A percentile compares a stretch with the other conserved stretches of the same genome.
Evolutionary conservation across 73 alveolate species (phyloP).

Genomic region (Paramecium octaurelia): DNA sequence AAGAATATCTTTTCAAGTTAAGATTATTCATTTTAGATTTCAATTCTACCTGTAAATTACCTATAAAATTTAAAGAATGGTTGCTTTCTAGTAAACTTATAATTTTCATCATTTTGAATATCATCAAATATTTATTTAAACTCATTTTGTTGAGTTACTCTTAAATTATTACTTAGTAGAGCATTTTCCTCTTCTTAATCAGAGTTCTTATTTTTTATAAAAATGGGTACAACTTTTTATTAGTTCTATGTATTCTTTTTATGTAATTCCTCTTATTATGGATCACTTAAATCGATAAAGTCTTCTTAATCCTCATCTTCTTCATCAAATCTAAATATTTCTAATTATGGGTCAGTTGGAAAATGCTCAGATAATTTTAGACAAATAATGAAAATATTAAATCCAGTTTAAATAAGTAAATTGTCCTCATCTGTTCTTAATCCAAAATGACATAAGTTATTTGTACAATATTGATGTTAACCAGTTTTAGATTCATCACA

Average conservation of each 20-base stretch:
- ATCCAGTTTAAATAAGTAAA: neutral
- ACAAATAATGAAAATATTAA: neutral
- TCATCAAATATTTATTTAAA: neutral
- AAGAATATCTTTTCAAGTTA: slow-evolving; percentile 30
- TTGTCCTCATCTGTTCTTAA: slow-evolving; percentile 25
- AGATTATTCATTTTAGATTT: neutral
- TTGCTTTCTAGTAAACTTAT: neutral
- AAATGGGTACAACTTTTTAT: neutral
- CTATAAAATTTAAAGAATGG: slow-evolving; percentile 15
- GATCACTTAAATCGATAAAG: neutral
- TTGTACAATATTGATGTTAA: neutral
- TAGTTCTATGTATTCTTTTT: neutral
- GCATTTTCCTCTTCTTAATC: neutral
- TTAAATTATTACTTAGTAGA: neutral
- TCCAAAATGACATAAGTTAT: neutral
- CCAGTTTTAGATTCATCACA: neutral
- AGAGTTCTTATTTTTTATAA: neutral
- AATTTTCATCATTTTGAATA: neutral
- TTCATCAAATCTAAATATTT: slow-evolving; percentile 1
- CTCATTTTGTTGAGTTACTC: neutral
- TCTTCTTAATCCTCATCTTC: neutral
- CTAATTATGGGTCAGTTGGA: neutral
- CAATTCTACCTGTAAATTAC: slow-evolving; percentile 20
- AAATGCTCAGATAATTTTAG: neutral
- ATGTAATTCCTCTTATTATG: neutral